phyloP scores from a whole-genome alignment of 2,329 filamentous ascomycete genomes.

The Metarhizium sp. region DNA sequence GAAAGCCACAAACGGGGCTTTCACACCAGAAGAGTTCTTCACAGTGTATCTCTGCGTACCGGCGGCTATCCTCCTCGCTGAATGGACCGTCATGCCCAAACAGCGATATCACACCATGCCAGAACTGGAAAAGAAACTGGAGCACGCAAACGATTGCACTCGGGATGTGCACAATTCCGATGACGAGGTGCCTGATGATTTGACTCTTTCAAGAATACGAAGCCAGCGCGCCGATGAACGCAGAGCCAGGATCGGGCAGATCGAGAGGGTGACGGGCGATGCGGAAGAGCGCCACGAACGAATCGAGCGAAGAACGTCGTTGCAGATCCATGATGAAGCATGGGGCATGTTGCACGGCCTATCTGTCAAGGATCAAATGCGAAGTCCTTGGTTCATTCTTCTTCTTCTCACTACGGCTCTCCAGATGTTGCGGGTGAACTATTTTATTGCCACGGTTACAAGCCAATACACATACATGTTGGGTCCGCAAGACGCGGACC shows the following conservation, averaged over 20 bases:
- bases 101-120: constrained; percentile 28
- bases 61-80: constrained; percentile 24
- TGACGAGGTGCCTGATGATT: constrained; percentile 40
- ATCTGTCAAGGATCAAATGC: constrained; percentile 54
- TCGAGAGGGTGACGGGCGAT: constrained; percentile 53
- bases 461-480: neutral
- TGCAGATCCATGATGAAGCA: constrained; percentile 51
- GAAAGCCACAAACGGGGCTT: constrained; percentile 37
- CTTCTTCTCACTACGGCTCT: constrained; percentile 54
- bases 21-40: constrained; percentile 31
- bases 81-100: constrained; percentile 29
- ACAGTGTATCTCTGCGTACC: constrained; percentile 28
- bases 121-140: constrained; percentile 30
- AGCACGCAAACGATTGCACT: constrained; percentile 23
- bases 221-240: constrained; percentile 38
- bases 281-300: constrained; percentile 45
- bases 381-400: constrained; percentile 62
- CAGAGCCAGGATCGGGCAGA: constrained; percentile 48
- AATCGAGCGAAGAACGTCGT: constrained; percentile 45
- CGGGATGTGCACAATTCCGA: constrained; percentile 44
- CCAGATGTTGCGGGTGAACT: constrained; percentile 62
- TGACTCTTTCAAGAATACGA: constrained; percentile 27
- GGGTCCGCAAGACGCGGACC: neutral
- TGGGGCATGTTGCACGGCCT: constrained; percentile 65
- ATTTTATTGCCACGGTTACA: constrained; percentile 19